Conservation (phyloP, 352 stramenopile genomes). For the Phytophthora aleatoria region DNA sequence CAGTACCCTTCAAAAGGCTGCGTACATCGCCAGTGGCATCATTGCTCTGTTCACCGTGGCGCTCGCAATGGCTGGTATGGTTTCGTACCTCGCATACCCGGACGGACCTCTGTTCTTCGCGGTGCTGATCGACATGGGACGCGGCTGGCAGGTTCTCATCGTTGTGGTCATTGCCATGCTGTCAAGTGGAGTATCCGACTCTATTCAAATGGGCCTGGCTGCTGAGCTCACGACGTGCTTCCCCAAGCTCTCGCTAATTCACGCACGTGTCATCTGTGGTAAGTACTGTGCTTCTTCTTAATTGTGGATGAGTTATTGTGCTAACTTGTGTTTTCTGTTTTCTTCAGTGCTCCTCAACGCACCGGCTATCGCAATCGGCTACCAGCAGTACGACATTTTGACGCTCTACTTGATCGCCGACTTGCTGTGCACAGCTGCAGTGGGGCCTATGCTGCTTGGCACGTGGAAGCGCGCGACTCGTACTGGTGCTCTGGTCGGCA, state of each 20-base stretch:
- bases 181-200: constrained; percentile 65
- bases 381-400: constrained; percentile 72
- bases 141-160: constrained; percentile 70
- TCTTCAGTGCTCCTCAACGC: constrained; percentile 68
- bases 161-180: constrained; percentile 74
- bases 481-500: constrained; percentile 52
- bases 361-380: constrained; percentile 66
- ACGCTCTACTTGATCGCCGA: constrained; percentile 81
- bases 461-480: constrained; percentile 56
- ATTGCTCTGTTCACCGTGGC: constrained; percentile 75
- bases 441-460: constrained; percentile 75
- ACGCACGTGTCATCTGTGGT: constrained; percentile 64
- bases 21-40: constrained; percentile 49
- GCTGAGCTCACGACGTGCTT: constrained; percentile 80
- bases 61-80: constrained; percentile 71
- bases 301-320: not conserved
- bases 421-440: constrained; percentile 70
- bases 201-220: constrained; percentile 76
- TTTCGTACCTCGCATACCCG: constrained; percentile 68
- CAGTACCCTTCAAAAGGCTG: constrained; percentile 51
- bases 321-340: constrained; percentile 6
- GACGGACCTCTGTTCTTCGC: constrained; percentile 69
- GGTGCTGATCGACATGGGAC: constrained; percentile 73
- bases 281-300: constrained; percentile 7
- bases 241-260: constrained; percentile 52